These are phyloP conservation scores for Mycena pura DNA, from an alignment of 768 basidiomycete species.

Conservation along the genomic window DNA sequence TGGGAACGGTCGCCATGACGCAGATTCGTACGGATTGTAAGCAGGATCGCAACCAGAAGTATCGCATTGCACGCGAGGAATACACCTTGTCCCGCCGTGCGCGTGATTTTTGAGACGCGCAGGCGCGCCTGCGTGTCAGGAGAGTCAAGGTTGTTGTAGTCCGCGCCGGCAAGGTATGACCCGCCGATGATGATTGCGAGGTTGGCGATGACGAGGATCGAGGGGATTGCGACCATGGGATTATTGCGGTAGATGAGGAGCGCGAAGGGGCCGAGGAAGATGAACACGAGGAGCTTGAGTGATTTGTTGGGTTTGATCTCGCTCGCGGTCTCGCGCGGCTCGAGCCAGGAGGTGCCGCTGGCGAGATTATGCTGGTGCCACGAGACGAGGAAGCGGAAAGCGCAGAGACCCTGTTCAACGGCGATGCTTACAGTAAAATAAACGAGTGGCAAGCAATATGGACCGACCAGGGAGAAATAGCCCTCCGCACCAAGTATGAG, in stretches of 20 bases:
- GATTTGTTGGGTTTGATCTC: slow-evolving; percentile 4
- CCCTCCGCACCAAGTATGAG: too few relatives aligned
- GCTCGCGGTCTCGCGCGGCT: slow-evolving; percentile 28
- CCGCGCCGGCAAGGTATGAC: slow-evolving; percentile 34
- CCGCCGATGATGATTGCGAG: slow-evolving; percentile 39
- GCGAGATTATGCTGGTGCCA: too few relatives aligned
- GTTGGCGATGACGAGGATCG: slow-evolving; percentile 39
- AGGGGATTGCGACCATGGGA: slow-evolving; percentile 39
- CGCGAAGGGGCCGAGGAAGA: slow-evolving; percentile 30
- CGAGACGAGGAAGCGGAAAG: too few relatives aligned
- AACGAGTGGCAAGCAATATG: too few relatives aligned
- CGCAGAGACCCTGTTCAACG: too few relatives aligned
- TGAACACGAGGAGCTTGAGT: slow-evolving; percentile 14
- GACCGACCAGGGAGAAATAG: too few relatives aligned
- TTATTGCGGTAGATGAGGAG: slow-evolving; percentile 26
- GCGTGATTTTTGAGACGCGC: slow-evolving; percentile 33
- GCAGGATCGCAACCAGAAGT: slow-evolving; percentile 33
- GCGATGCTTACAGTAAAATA: too few relatives aligned
- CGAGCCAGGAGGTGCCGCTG: slow-evolving; percentile 40
- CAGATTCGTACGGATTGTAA: slow-evolving; percentile 33
- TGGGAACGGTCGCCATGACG: slow-evolving; percentile 17
- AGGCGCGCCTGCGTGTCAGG: slow-evolving; percentile 19
- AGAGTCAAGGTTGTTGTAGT: slow-evolving; percentile 13
- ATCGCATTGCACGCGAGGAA: slow-evolving; percentile 37
- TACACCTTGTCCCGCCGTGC: slow-evolving; percentile 37